Evolutionary conservation across 2,329 filamentous ascomycete species (phyloP).

Genomic region (Aureobasidium lini): DNA sequence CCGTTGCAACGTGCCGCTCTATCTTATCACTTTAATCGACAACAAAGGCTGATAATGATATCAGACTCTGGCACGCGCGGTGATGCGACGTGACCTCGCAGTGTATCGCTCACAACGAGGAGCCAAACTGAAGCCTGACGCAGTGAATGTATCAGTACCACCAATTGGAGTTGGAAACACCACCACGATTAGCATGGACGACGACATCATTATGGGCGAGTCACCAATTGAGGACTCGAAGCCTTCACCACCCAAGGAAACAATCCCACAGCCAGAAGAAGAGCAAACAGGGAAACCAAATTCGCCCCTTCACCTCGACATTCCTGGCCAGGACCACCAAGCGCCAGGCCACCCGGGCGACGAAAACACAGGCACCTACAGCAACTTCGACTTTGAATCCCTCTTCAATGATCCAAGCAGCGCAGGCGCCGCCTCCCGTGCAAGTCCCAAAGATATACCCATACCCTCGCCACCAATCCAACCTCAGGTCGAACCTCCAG

Average conservation of each 20-base stretch:
- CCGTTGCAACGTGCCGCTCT: not conserved
- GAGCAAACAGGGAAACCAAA: not conserved
- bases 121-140: not conserved
- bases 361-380: constrained; percentile 18
- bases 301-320: constrained; percentile 5
- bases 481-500: not conserved
- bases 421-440: constrained; percentile 17
- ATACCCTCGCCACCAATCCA: not conserved
- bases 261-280: not conserved
- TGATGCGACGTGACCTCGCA: constrained; percentile 30
- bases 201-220: constrained; percentile 16
- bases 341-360: constrained; percentile 7
- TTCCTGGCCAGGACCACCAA: constrained; percentile 10
- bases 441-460: constrained; percentile 9
- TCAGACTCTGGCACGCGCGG: constrained; percentile 25
- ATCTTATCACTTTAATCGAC: not conserved
- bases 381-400: constrained; percentile 28
- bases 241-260: constrained; percentile 2
- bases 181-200: not conserved
- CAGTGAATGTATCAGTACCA: too few species aligned
- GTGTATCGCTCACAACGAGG: constrained; percentile 21
- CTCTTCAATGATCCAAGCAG: constrained; percentile 26
- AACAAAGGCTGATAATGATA: not conserved
- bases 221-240: constrained; percentile 9
- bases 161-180: not conserved